Evolutionary conservation across 805 yeast genomes (phyloP), one percentile per base, ranked within the genome.

Genomic region (Lachancea mirantina): DNA sequence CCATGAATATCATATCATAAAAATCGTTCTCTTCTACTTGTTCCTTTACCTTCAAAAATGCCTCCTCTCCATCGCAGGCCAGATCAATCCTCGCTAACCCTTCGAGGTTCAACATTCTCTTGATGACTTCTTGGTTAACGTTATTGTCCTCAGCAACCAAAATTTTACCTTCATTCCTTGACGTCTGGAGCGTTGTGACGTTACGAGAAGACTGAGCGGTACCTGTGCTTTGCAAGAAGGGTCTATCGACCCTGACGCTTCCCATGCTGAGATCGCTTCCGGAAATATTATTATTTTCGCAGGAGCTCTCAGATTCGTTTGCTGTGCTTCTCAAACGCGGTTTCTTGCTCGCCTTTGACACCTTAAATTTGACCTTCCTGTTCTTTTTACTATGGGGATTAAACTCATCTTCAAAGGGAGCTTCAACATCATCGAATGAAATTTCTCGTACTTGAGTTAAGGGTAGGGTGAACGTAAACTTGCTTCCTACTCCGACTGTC

Each of bases 51-150:
- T 69, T 62, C 8, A 76, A 78, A 23, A 88, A 74, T 0, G 96
- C 96, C 41, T 88, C 96, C 21, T 74, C 74, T 13, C 98, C 98
- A 58, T 92, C 95, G 43, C 82, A 76, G 0, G 96, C 96, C 51
- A 89, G 62, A 3, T 76, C 74, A 26, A 92, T 69, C 42, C 77
- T 72, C 2, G 57, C 60, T 39, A 83, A 71, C 0, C 95, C 95
- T 60, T 92, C 96, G 14, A 92, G 62, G 32, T 70, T 72, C 39
- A 92, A 64, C 96, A 92, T 88, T 33, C 97, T 64, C 47, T 72
- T 76, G 51, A 89, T 83, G 14, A 92, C 96, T 59, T 88, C 95
- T 56, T 89, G 97, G 53, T 92, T 92, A 7, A 92, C 96, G 43
- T 70, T 64, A 50, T 92, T 92, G 50, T 92, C 98, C 52, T 92